Percentiles rank a stretch among this genome's conserved stretches.
Evolutionary conservation across 805 yeast species (phyloP).

Genomic region (Gaillardinia entomophila): DNA sequence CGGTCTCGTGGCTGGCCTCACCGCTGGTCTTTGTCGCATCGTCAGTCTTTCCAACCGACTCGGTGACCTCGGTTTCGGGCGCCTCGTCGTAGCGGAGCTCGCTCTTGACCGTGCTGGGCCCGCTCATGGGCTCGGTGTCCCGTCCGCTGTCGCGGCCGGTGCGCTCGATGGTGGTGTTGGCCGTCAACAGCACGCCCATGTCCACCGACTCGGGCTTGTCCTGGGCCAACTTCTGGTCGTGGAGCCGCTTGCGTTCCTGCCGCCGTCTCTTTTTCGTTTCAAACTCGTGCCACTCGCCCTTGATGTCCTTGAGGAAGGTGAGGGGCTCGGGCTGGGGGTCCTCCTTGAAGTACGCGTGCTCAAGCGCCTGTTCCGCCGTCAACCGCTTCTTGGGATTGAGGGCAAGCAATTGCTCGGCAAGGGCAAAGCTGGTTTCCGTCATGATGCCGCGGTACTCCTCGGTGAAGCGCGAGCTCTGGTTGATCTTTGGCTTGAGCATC

Average conservation of each 20-base stretch:
- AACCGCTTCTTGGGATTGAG: slow-evolving; percentile 68
- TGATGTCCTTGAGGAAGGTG: slow-evolving; percentile 45
- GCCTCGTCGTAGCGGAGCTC: too few relatives aligned
- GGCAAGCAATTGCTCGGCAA: slow-evolving; percentile 57
- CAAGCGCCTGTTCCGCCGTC: slow-evolving; percentile 63
- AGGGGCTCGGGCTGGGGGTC: slow-evolving; percentile 64
- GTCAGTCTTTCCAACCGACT: too few relatives aligned
- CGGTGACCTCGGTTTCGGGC: too few relatives aligned
- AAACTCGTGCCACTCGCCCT: slow-evolving; percentile 95
- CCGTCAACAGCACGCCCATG: too few relatives aligned
- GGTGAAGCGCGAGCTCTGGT: slow-evolving; percentile 23
- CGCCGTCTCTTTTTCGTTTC: slow-evolving; percentile 81
- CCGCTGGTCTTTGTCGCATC: too few relatives aligned
- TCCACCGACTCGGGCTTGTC: too few relatives aligned
- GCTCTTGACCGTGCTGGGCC: too few relatives aligned
- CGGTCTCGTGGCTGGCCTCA: too few relatives aligned
- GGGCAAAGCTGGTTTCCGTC: slow-evolving; percentile 50
- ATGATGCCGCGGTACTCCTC: slow-evolving; percentile 35
- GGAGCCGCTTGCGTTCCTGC: slow-evolving; percentile 36
- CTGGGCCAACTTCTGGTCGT: slow-evolving; percentile 18
- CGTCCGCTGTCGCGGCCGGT: too few relatives aligned
- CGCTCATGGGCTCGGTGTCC: too few relatives aligned
- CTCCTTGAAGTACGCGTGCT: slow-evolving; percentile 64
- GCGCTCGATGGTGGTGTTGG: too few relatives aligned
- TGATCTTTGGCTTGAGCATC: slow-evolving; percentile 58